phyloP scores from a whole-genome alignment of 2,329 filamentous ascomycete genomes.

The Aspergillus sp. region DNA sequence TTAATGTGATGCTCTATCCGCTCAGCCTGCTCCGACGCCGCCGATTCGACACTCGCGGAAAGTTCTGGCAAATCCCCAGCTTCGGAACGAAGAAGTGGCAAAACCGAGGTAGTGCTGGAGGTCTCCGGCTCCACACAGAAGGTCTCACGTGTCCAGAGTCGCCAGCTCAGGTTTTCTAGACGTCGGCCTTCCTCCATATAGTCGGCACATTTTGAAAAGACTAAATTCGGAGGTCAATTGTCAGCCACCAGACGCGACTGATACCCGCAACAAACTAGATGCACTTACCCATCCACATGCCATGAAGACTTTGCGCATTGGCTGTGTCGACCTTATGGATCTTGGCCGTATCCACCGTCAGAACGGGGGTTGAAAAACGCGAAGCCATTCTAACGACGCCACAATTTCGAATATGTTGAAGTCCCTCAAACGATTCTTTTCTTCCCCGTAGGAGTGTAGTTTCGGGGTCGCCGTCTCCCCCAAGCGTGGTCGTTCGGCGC shows the following conservation, averaged over 20 bases:
- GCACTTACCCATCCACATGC: slow-evolving; percentile 90
- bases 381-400: slow-evolving; percentile 68
- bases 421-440: background rate
- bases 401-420: slow-evolving; percentile 22
- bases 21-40: slow-evolving; percentile 63
- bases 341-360: slow-evolving; percentile 86
- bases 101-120: slow-evolving; percentile 55
- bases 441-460: slow-evolving; percentile 17
- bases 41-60: slow-evolving; percentile 75
- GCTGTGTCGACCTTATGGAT: slow-evolving; percentile 94
- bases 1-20: slow-evolving; percentile 60
- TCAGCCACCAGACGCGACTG: slow-evolving; percentile 24
- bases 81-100: slow-evolving; percentile 49
- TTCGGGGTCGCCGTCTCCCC: slow-evolving; percentile 48
- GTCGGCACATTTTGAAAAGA: slow-evolving; percentile 92
- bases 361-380: slow-evolving; percentile 77
- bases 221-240: slow-evolving; percentile 47
- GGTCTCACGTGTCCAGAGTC: slow-evolving; percentile 90
- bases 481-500: slow-evolving; percentile 47
- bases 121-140: slow-evolving; percentile 74
- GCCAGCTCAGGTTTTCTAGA: slow-evolving; percentile 93
- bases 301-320: slow-evolving; percentile 89
- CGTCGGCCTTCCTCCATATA: slow-evolving; percentile 90
- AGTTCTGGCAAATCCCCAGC: slow-evolving; percentile 65
- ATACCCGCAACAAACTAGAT: background rate